These are phyloP conservation scores for Cordia subcordata DNA, from an alignment of 257 asterid genomes.

Conservation along the genomic window DNA sequence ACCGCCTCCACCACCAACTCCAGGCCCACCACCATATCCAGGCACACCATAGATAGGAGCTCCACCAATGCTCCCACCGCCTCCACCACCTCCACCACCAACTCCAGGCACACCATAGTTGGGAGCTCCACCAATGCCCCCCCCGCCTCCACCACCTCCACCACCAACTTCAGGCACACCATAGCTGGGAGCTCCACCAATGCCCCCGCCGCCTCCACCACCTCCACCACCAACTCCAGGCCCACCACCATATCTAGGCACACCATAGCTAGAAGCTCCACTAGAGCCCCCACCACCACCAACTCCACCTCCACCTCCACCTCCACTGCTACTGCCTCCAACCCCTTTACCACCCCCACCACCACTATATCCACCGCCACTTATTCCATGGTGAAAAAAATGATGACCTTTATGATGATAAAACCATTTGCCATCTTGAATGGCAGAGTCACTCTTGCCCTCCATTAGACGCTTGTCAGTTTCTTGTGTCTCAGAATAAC, in stretches of 20 bases:
- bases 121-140: neutral
- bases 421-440: no score
- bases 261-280: neutral
- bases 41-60: no score
- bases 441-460: neutral
- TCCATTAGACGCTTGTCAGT: neutral
- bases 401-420: no score
- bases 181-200: neutral
- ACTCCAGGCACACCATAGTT: no score
- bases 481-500: neutral
- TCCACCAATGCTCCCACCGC: neutral
- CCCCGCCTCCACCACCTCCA: neutral
- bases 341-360: neutral
- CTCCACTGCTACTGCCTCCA: neutral
- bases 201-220: neutral
- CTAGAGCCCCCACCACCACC: neutral
- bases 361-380: no score
- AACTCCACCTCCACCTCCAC: neutral
- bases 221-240: neutral
- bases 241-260: neutral
- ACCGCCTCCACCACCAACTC: no score
- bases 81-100: neutral
- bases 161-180: neutral
- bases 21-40: constrained; percentile 2
- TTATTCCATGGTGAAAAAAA: no score